Evolutionary conservation across 192 early-diverging fungal species (phyloP), one percentile per base, ranked within the genome.

Genomic region (Backusella mclennaniae): DNA sequence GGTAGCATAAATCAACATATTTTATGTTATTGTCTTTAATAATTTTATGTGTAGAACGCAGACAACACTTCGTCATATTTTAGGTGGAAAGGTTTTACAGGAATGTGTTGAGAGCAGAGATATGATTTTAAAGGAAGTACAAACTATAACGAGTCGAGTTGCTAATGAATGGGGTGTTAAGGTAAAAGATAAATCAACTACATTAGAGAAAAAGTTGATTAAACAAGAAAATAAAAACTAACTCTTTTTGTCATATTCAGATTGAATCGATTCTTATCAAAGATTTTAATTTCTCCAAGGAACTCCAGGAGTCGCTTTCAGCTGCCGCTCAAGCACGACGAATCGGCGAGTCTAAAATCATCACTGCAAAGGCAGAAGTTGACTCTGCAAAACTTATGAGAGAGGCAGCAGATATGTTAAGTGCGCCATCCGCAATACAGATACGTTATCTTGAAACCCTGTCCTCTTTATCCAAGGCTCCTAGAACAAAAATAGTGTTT

Each of bases 401-500:
- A 42, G 93, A 97, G 80, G 95, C 95, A 17, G 91, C 96, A 0
- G 95, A 97, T 77, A 94, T 97, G 66, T 82, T 98, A 36, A 95
- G 93, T 82, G 90, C 93, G 5, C 93, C 93, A 15, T 41, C 68
- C 5, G 76, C 79, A 29, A 66, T 78, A 59, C 95, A 98, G 85
- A 98, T 98, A 71, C 90, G 96, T 31, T 97, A 95, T 63, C 83
- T 97, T 17, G 95, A 97, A 66, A 98, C 95, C 8, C 84, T 98
- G 83, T 82, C 85, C 11, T 80, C 82, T 77, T 94, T 97, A 92
- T 86, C 95, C 36, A 90, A 89, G 79, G 80, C 85, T 15, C 86
- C 89, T 2, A 90, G 92, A 42, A 92, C 93, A 6, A 92, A 94
- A 82, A 87, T 93, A 3, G 72, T 94, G 73, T 94, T 94, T 76